phyloP scores from a whole-genome alignment of 2,329 filamentous ascomycete genomes.

The Pezicula carpinea region DNA sequence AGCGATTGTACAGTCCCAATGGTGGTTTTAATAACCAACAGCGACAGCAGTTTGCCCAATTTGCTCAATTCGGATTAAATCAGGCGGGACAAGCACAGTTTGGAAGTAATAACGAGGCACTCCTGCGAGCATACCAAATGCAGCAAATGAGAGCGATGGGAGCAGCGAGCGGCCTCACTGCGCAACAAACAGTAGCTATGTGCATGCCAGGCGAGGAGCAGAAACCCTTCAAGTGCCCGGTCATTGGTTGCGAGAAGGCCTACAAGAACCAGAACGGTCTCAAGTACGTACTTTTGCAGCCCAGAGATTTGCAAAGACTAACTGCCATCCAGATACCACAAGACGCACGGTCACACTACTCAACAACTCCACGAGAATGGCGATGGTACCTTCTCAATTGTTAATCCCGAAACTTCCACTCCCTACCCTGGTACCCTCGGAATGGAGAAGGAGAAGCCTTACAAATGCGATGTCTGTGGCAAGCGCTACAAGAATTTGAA shows the following conservation, averaged over 20 bases:
- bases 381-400: slow-evolving; percentile 96
- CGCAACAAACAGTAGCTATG: slow-evolving; percentile 33
- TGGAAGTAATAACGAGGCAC: slow-evolving; percentile 59
- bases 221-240: slow-evolving; percentile 95
- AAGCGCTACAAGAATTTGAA: slow-evolving; percentile 99
- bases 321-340: slow-evolving; percentile 52
- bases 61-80: slow-evolving; percentile 70
- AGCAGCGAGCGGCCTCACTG: slow-evolving; percentile 16
- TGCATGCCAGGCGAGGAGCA: slow-evolving; percentile 78
- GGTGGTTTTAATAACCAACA: slow-evolving; percentile 63
- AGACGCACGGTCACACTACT: slow-evolving; percentile 88
- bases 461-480: slow-evolving; percentile 92
- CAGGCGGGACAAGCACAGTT: slow-evolving; percentile 57
- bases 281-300: slow-evolving; percentile 58
- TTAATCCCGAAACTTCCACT: slow-evolving; percentile 89
- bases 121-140: slow-evolving; percentile 62
- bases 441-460: slow-evolving; percentile 99
- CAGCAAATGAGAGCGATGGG: slow-evolving; percentile 45
- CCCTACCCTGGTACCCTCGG: slow-evolving; percentile 94
- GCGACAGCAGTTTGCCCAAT: slow-evolving; percentile 57
- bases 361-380: slow-evolving; percentile 95
- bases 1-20: slow-evolving; percentile 84
- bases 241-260: slow-evolving; percentile 97
- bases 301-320: background rate
- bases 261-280: slow-evolving; percentile 99